phyloP scores from a whole-genome alignment of 495 filamentous ascomycete genomes.

The Tuber calosporum region DNA sequence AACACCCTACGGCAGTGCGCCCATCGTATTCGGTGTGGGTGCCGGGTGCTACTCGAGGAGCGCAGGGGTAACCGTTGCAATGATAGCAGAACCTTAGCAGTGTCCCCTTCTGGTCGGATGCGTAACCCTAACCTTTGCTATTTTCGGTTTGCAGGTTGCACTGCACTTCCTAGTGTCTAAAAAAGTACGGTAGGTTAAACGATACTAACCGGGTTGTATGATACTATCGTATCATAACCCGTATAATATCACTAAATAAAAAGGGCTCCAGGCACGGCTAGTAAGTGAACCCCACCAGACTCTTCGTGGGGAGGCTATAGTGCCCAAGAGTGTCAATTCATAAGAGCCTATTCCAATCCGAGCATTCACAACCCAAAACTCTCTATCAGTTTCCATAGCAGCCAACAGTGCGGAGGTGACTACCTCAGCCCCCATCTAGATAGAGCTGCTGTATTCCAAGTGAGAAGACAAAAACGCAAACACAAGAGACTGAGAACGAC shows the following conservation, averaged over 20 bases:
- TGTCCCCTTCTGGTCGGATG: not conserved
- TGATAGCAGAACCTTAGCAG: not conserved
- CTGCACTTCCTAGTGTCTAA: not conserved
- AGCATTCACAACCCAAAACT: not conserved
- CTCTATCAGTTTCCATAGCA: not conserved
- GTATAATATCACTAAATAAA: too few relatives aligned
- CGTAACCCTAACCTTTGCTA: not conserved
- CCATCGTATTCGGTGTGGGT: not conserved
- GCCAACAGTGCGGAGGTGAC: not conserved
- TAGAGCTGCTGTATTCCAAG: too few relatives aligned
- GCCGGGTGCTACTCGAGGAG: not conserved
- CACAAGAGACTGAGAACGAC: not conserved
- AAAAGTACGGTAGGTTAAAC: not conserved
- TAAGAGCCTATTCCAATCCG: not conserved
- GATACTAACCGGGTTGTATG: not conserved
- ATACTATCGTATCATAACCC: too few relatives aligned
- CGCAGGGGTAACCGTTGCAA: not conserved
- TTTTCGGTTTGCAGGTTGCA: not conserved
- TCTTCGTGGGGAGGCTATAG: not conserved
- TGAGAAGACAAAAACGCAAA: not conserved
- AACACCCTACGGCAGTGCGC: too few relatives aligned
- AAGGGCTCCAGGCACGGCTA: not conserved
- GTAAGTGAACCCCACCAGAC: not conserved
- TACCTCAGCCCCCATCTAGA: not conserved
- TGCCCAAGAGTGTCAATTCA: not conserved